Evolutionary conservation across 2,329 filamentous ascomycete species (phyloP), one percentile per base, ranked within the genome.

Genomic region (Amesomyces nigricolor): DNA sequence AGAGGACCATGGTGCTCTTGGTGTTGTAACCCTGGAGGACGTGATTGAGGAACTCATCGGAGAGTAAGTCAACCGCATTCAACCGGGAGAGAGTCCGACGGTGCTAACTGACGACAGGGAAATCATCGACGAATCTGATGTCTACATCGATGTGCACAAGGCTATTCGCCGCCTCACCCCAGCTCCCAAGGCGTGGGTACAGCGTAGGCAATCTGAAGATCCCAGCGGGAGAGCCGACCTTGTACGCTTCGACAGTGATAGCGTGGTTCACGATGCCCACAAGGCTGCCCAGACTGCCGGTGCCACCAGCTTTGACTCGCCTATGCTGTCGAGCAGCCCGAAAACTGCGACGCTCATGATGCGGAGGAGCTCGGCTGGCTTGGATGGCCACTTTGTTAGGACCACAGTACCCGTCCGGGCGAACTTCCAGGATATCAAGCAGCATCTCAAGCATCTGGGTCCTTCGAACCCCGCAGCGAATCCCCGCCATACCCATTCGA

Each of bases 11-110:
- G 94, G 94, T 45, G 91, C 91, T 5, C 76, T 96, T 11, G 94
- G 94, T 54, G 94, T 99, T 3, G 90, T 99, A 14, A 99, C 94
- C 0, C 75, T 99, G 2, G 94, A 99, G 70, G 94, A 99, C 70
- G 94, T 99, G 4, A 99, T 99, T 67, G 94, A 99, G 71, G 94
- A 99, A 71, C 76, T 99, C 29, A 99, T 99, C 71, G 94, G 94
- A 76, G 94, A 99, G 87, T n/a, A n/a, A n/a, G n/a, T n/a, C n/a
- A n/a, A n/a, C n/a, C n/a, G n/a, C n/a, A n/a, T n/a, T n/a, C n/a
- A n/a, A n/a, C n/a, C n/a, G n/a, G n/a, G n/a, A n/a, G n/a, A n/a
- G n/a, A n/a, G n/a, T n/a, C n/a, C 11, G 30, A 2, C 29, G 44
- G 32, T 53, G 47, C 62, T 67, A 53, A 72, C 65, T n/a, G 14